Evolutionary conservation across 257 asterid species (phyloP), one percentile per base, ranked within the genome.

Genomic region (Haberlea rhodopensis): DNA sequence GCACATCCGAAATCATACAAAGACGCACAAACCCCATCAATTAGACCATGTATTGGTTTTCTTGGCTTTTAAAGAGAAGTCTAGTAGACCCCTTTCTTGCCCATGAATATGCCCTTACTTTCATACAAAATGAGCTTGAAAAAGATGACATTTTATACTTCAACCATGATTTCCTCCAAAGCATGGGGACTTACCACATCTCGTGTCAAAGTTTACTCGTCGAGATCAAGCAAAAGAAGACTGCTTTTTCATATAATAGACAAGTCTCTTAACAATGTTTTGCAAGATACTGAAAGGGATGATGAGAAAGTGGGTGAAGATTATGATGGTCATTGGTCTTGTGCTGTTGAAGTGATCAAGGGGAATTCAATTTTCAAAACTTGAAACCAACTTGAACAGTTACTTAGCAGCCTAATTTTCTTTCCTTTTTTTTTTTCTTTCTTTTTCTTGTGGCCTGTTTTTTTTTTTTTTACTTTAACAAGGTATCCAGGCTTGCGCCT

Each of bases 351-450:
- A 15, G 77, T 23, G 71, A 58, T 45, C 79, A 85, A 9, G 1
- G 87, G 97, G 96, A 84, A 96, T 55, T 58, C 86, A 58, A 85
- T 90, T 90, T 90, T 85, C 87, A 85, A 71, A 90, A 90, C 75
- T 69, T 90, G 82, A 90, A 90, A 72, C 96, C 96, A n/a, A 90
- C 90, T 70, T 90, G 74, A 83, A 58, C n/a, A n/a, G 15, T 43
- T 37, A 11, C 46, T 37, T 11, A 10, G 10, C 5, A 4, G 49
- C 2, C 2, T 15, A 19, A 13, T 15, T 43, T 40, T 43, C 6
- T 15, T 1, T 3, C 19, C 4, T 13, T 15, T 8, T 8, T 1
- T 3, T 5, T n/a, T n/a, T n/a, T 0, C 2, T 2, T 40, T 13
- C 15, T 43, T 43, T 43, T n/a, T n/a, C 46, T 9, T 5, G 19